phyloP scores from a whole-genome alignment of 2,329 filamentous ascomycete genomes.

The Tolypocladium guangdongense region DNA sequence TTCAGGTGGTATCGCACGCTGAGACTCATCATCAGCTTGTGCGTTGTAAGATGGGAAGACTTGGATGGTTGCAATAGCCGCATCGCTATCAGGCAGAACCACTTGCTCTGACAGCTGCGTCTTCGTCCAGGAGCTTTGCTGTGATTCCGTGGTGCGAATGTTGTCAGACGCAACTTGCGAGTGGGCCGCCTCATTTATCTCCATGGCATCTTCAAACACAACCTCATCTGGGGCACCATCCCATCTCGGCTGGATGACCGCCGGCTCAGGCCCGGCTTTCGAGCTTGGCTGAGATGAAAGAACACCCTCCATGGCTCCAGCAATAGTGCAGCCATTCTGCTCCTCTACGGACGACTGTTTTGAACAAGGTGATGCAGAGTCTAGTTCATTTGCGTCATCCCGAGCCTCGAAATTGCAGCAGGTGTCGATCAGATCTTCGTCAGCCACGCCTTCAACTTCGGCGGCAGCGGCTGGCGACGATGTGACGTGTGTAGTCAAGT shows the following conservation, averaged over 20 bases:
- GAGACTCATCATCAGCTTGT: background rate
- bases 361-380: background rate
- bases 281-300: background rate
- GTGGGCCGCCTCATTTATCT: background rate
- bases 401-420: background rate
- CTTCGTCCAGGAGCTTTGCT: conserved; percentile 7
- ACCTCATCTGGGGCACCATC: no score
- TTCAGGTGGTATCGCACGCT: background rate
- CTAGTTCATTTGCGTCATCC: background rate
- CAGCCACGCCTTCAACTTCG: background rate
- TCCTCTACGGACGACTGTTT: background rate
- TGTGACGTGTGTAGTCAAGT: background rate
- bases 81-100: background rate
- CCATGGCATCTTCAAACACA: no score
- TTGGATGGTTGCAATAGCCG: background rate
- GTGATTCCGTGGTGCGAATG: background rate
- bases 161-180: background rate
- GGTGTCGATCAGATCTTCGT: background rate
- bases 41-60: background rate
- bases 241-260: background rate
- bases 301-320: background rate
- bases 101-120: background rate
- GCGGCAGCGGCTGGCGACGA: background rate
- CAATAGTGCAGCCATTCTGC: no score
- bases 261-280: no score